These are phyloP conservation scores for Zea mays DNA, from an alignment of 176 grass and related monocot species.

Conservation along the genomic window DNA sequence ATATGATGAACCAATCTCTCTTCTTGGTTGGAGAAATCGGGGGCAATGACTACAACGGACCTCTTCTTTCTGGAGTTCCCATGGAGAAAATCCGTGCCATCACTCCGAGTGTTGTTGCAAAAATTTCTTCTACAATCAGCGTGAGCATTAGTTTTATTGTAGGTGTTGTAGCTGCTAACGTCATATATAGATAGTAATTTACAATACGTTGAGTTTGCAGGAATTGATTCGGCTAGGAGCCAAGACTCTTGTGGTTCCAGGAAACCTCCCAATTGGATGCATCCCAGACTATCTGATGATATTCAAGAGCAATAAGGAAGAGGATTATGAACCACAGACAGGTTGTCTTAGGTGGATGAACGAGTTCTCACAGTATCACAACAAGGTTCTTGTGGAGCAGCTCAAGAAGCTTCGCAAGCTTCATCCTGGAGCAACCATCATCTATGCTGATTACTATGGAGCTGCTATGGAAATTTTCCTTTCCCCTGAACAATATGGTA, in stretches of 20 bases:
- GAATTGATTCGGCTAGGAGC: slow-evolving; percentile 73
- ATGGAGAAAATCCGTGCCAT: slow-evolving; percentile 60
- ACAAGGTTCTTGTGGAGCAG: slow-evolving; percentile 52
- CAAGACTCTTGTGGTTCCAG: slow-evolving; percentile 71
- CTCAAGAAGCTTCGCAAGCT: slow-evolving; percentile 51
- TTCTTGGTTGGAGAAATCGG: slow-evolving; percentile 92
- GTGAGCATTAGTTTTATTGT: slow-evolving; percentile 37
- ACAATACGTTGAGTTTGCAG: slow-evolving; percentile 36
- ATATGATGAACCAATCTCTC: slow-evolving; percentile 54
- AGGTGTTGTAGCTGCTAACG: background rate
- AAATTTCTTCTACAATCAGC: slow-evolving; percentile 63
- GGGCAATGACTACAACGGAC: slow-evolving; percentile 89
- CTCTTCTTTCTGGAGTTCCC: slow-evolving; percentile 36
- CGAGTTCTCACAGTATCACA: slow-evolving; percentile 75
- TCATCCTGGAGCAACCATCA: slow-evolving; percentile 54
- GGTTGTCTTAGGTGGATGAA: slow-evolving; percentile 85
- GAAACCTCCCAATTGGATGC: slow-evolving; percentile 88
- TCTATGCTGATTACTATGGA: slow-evolving; percentile 76
- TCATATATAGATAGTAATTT: slow-evolving; percentile 17
- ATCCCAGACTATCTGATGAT: slow-evolving; percentile 55
- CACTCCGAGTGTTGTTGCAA: slow-evolving; percentile 56
- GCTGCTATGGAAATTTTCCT: slow-evolving; percentile 66
- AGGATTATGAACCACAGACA: slow-evolving; percentile 72
- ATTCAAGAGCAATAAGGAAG: slow-evolving; percentile 55
- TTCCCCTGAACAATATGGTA: slow-evolving; percentile 63